Base-by-base conservation (phyloP, 2,329 filamentous ascomycete genomes). In the Aspergillus hortae region DNA sequence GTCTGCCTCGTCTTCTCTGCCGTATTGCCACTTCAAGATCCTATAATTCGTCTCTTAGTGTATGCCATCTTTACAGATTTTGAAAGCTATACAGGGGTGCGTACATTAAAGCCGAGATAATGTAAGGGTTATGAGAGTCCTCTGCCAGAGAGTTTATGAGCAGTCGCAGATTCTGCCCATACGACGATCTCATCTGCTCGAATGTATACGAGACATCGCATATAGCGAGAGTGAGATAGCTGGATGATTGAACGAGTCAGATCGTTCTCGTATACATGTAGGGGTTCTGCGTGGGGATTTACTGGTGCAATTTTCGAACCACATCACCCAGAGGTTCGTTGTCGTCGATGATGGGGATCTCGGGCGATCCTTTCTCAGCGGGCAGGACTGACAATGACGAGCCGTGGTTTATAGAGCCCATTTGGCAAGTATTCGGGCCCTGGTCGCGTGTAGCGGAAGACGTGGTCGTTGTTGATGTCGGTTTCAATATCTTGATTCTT, bases 11-110 rank as follows among this genome's bases (percentile, higher is more conserved):
- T 79, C 76, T 3, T 75, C 65, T 11, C 75, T 75, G 15, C 70
- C 69, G 60, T 84, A 85, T 47, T 83, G 77, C 60, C 78, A 81
- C 65, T 81, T 82, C 40, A 83, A 61, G 14, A 81, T 80, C 62
- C 81, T 83, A 44, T 45, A 10, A 46, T n/a, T 38, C 32, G 17
- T 21, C n/a, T 27, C 11, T 17, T 36, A 4, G 12, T 35, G 6
- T 1, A 32, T 25, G 12, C 7, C 27, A n/a, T 21, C 6, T 17
- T 23, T 21, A 17, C 6, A 23, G 23, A 42, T 17, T 12, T 5
- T 42, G 6, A 9, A 49, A 11, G 4, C 4, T 41, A 42, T 4
- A 42, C 40, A 41, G 14, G 46, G n/a, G 38, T 6, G 41, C 74
- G 61, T 69, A 83, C 79, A 85, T 71, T 38, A 85, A 67, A 30